Evolutionary conservation across 768 basidiomycete genomes (phyloP), one percentile per base, ranked within the genome.

Genomic region (Amanita thiersii): DNA sequence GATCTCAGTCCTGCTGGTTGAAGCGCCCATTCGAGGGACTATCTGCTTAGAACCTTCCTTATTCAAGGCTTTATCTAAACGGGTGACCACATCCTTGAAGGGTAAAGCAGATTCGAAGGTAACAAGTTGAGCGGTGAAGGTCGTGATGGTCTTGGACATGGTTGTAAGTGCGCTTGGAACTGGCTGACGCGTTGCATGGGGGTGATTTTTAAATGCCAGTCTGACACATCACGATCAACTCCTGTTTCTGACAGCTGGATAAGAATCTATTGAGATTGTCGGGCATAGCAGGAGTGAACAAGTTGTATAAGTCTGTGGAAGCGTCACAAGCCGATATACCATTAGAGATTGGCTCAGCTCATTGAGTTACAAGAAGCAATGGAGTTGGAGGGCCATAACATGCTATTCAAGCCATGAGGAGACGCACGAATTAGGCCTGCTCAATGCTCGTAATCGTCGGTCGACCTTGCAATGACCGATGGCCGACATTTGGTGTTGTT

Each of bases 11-110:
- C 59, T 65, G 24, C 52, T 63, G 7, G 49, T 54, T 2, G 61
- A 52, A 11, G 28, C 37, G 31, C 47, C 44, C 15, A 68, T 20
- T 5, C 48, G 44, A 9, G 50, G 34, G 26, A 63, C 21, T 39
- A 59, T 46, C 5, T 54, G 47, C 12, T 48, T 48, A 6, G 65
- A 61, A 2, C 52, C 54, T n/a, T 53, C 49, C 48, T 67, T 70
- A 50, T 65, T 70, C 23, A 70, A 47, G 31, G 65, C 64, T 5
- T 40, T 39, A 40, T 75, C 68, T 4, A 77, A 59, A 12, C 71
- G 66, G 5, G 63, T 50, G 18, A 64, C 53, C n/a, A 76, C 69
- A 33, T 70, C 63, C 2, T 53, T 38, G 40, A 64, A 60, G 0
- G 67, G 54, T 0, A 70, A 50, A 4, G 59, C 50, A 1, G 71